phyloP scores from a whole-genome alignment of 1,139 yeast species.

The Magnusiomyces ingens region DNA sequence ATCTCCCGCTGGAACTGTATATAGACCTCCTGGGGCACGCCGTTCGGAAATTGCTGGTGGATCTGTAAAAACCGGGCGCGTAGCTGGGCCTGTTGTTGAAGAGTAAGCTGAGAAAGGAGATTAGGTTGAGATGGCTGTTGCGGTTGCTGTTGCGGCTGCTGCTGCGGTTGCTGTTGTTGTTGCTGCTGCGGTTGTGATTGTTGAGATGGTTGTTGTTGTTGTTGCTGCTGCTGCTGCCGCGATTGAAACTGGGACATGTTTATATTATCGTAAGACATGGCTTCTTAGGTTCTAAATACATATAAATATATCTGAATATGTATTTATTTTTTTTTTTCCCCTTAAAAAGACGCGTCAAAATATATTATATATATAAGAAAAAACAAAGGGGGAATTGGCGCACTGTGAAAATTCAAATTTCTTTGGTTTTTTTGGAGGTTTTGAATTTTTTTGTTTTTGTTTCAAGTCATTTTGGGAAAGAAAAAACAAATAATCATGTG shows the following conservation, averaged over 20 bases:
- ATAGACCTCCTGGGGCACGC: not conserved
- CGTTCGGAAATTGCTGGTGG: constrained; percentile 2
- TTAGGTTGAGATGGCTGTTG: constrained; percentile 1
- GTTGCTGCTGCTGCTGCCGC: constrained; percentile 10
- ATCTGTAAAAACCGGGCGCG: not conserved
- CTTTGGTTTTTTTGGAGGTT: too few relatives aligned
- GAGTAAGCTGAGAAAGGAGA: not conserved
- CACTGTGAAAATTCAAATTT: too few relatives aligned
- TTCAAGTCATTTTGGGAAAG: too few relatives aligned
- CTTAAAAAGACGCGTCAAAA: too few relatives aligned
- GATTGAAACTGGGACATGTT: constrained; percentile 1
- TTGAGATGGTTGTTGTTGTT: constrained; percentile 8
- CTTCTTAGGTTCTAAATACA: too few relatives aligned
- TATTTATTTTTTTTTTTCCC: too few relatives aligned
- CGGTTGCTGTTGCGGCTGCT: constrained; percentile 4
- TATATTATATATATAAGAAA: too few relatives aligned
- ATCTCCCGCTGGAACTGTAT: not conserved
- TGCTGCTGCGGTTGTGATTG: constrained; percentile 13
- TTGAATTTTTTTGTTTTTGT: too few relatives aligned
- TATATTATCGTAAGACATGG: too few relatives aligned
- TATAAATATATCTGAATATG: too few relatives aligned
- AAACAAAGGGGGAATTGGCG: too few relatives aligned
- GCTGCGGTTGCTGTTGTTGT: constrained; percentile 5
- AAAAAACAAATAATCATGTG: too few relatives aligned
- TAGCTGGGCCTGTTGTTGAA: not conserved